A percentile compares a stretch with the other conserved stretches of the same genome.
These are phyloP conservation scores for Fusarium anthophilum DNA, from an alignment of 2,329 filamentous ascomycete species.

Conservation along the genomic window DNA sequence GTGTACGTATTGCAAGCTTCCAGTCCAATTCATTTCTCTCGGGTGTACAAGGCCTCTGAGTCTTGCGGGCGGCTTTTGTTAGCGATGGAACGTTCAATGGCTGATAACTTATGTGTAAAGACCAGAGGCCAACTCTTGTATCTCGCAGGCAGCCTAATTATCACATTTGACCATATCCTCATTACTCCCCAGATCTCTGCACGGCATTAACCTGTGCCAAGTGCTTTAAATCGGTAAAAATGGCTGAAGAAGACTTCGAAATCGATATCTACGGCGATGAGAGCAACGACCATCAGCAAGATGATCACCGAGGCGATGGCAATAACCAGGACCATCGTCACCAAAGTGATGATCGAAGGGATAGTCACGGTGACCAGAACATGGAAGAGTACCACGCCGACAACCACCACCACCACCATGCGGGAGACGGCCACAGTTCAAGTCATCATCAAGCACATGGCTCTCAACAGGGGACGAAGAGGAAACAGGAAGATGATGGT, in stretches of 20 bases:
- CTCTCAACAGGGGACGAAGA: conserved; percentile 64
- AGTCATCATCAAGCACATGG: conserved; percentile 52
- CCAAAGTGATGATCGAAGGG: conserved; percentile 37
- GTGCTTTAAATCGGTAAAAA: conserved; percentile 47
- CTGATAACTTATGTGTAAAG: conserved; percentile 41
- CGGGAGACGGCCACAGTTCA: conserved; percentile 50
- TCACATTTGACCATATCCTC: conserved; percentile 33
- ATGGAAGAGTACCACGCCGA: conserved; percentile 51
- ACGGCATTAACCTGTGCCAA: conserved; percentile 28
- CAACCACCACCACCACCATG: conserved; percentile 44
- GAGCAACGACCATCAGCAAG: conserved; percentile 55
- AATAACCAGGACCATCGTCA: conserved; percentile 38
- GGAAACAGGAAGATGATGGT: conserved; percentile 68
- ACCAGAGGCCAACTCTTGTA: conserved; percentile 40
- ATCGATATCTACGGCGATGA: conserved; percentile 77
- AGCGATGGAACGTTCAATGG: conserved; percentile 35
- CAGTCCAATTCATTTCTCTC: conserved; percentile 47
- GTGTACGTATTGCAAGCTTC: conserved; percentile 66
- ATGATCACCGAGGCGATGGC: conserved; percentile 47
- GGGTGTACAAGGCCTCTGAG: conserved; percentile 21
- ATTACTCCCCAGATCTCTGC: conserved; percentile 14
- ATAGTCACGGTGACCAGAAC: conserved; percentile 51
- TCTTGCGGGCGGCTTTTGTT: conserved; percentile 9
- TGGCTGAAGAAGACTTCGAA: conserved; percentile 77
- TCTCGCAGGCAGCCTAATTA: conserved; percentile 43